Base-by-base conservation (phyloP, 2,329 filamentous ascomycete genomes). In the Pyrenochaeta sp. region DNA sequence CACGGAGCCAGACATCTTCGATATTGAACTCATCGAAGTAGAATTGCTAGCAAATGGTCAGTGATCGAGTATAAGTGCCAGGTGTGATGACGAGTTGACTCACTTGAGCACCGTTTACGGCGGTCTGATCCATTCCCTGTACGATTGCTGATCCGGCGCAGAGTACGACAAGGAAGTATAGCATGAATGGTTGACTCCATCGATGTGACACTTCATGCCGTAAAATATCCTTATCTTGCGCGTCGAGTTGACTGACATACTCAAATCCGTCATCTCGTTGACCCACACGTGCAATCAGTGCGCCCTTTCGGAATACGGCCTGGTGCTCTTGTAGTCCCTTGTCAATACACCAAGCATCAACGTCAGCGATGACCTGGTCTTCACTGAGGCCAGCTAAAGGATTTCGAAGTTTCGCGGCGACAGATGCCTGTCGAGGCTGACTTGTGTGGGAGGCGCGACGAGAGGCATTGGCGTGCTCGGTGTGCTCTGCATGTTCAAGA, bases 71-170 rank as follows among this genome's bases (percentile, higher is more conserved):
- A 12, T 3, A 15, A n/a, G 36, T 34, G 19, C 24, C 25, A 25
- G 13, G 30, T 3, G 10, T 19, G 37, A 46, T 5, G 12, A 56
- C 32, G 2, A 46, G 9, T 22, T 15, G 13, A 59, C 57, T 49
- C 28, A 70, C 70, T 48, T 72, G 67, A 55, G 72, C 72, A 39
- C 72, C 73, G 24, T 76, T 76, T 2, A 75, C 70, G 3, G 71
- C 72, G 5, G 73, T 73, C 47, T 75, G 71, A 52, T 75, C 72
- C 72, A 72, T 72, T 24, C 88, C 89, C 69, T 91, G 89, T 0
- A 91, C 89, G 25, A 88, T 88, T 15, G 89, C 89, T 43, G 85
- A 89, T 22, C 86, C 81, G n/a, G 87, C 90, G 67, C 88, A 90
- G 36, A 89, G 81, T 58, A 88, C 71, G 61, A 92, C 86, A 7